Base-by-base conservation (phyloP, 495 filamentous ascomycete genomes). In the Cercophora sp. region DNA sequence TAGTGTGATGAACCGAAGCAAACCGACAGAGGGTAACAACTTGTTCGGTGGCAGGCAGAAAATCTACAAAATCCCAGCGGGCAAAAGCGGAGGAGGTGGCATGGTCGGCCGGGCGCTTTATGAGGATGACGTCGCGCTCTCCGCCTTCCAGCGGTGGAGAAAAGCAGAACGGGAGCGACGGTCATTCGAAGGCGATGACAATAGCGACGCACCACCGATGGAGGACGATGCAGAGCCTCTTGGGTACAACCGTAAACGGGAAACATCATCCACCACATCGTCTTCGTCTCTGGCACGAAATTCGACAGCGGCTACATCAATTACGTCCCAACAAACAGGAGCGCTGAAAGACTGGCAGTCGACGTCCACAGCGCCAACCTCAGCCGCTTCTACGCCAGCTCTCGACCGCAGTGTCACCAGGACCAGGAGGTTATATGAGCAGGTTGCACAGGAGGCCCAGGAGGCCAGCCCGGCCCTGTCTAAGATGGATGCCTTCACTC, bases 1-100 rank as follows among this genome's bases (percentile, higher is more conserved):
- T 0, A 88, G 89, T 62, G 79, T 96, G 11, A 91, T 97, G 85
- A 86, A 77, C 63, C 79, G 93, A 32, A 72, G 82, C n/a, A 85
- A 91, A 59, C 88, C 88, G 8, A 84, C 80, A 1, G 93, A 97
- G 69, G 89, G 91, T 16, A 98, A 97, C 70, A 88, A 89, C 59
- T 65, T 98, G 54, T 98, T 98, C 72, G 93, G 93, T 47, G 93
- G 94, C 8, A 82, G 93, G 24, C 93, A 98, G 62, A 98, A 97
- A 69, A 83, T 97, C 19, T 97, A 93, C 70, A 93, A 90, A 58
- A 89, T 98, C 42, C 80, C 89, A 0, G 77, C 76, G 16, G 81
- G 77, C 31, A 68, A 71, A 15, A 57, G 63, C 6, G 59, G 60
- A 1, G 70, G 63, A 32, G 73, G 75, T 6, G 80, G 75, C 29